Evolutionary conservation across 2,329 filamentous ascomycete genomes (phyloP), one percentile per base, ranked within the genome.

Genomic region (Akanthomyces lecanii): DNA sequence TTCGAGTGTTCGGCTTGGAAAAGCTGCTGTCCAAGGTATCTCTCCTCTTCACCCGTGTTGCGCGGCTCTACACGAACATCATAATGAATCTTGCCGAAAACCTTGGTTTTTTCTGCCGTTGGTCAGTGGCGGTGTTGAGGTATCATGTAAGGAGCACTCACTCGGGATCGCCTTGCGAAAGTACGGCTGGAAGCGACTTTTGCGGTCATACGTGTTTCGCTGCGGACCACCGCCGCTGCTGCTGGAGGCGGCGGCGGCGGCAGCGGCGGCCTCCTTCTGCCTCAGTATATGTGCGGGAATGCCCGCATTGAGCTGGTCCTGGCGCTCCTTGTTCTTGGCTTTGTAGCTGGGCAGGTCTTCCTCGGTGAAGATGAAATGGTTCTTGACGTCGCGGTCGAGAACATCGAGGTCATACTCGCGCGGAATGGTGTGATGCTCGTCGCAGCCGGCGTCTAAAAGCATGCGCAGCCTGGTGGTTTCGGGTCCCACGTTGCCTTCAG

Each of bases 321-420:
- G 79, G 57, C 82, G 79, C 54, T 77, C 76, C 69, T 81, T 83
- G 71, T 83, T 84, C 73, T 73, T 73, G 18, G 72, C 74, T 68
- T 77, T 77, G 70, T 74, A 77, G 18, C 74, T 70, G 0, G 92
- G 90, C 25, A 97, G 83, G 71, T 98, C 92, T 74, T 96, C 92
- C 76, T 99, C 95, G 47, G 90, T 92, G 72, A 99, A 99, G 63
- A 98, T 81, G 73, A 90, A 96, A 23, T 92, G 95, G 75, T 97
- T 97, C 70, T 85, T 86, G 40, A 94, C 86, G n/a, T 84, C 74
- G 61, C 75, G 71, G 56, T 82, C 80, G 62, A 77, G 87, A 53
- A 92, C 82, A 53, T 92, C 87, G 63, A 98, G 79, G 67, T 91
- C 85, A 76, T 97, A 99, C 71, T 96, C 92, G 71, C 91, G 91